A percentile compares a stretch with the other conserved stretches of the same genome.
Evolutionary conservation across 176 grass and related monocot species (phyloP).

Genomic region (Thalia dealbata): DNA sequence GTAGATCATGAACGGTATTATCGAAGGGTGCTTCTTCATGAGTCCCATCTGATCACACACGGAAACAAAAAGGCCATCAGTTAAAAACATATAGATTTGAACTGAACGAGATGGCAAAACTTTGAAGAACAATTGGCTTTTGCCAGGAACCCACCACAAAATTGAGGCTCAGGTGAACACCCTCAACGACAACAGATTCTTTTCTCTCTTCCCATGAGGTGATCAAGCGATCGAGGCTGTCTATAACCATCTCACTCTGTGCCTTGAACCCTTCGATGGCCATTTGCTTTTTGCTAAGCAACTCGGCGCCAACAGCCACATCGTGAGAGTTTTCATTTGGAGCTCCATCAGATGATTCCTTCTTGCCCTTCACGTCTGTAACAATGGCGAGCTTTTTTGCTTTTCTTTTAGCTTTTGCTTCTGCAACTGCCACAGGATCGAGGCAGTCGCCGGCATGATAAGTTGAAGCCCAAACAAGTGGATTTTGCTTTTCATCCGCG

Average conservation of each 20-base stretch:
- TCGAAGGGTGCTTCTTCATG: slow-evolving; percentile 98
- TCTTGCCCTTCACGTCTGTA: slow-evolving; percentile 31
- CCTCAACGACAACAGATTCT: slow-evolving; percentile 90
- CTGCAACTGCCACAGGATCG: slow-evolving; percentile 63
- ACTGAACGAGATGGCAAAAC: too few relatives aligned
- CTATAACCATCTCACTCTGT: slow-evolving; percentile 93
- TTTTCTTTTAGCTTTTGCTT: slow-evolving; percentile 71
- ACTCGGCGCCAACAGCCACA: slow-evolving; percentile 34
- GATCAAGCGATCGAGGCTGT: slow-evolving; percentile 87
- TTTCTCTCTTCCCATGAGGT: slow-evolving; percentile 93
- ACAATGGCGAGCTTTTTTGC: slow-evolving; percentile 50
- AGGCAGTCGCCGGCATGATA: slow-evolving; percentile 91
- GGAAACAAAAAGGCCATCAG: slow-evolving; percentile 8
- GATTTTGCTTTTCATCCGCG: slow-evolving; percentile 68
- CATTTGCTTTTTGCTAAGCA: slow-evolving; percentile 68
- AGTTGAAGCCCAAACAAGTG: slow-evolving; percentile 87
- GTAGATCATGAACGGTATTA: slow-evolving; percentile 97
- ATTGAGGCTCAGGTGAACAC: slow-evolving; percentile 96
- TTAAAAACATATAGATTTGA: slow-evolving; percentile 16
- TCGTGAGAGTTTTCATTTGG: slow-evolving; percentile 40
- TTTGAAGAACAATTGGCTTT: slow-evolving; percentile 8
- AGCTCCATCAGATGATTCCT: slow-evolving; percentile 26
- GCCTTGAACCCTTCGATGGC: slow-evolving; percentile 94
- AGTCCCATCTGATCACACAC: slow-evolving; percentile 83
- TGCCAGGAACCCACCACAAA: slow-evolving; percentile 57